Base-by-base conservation (phyloP, 805 yeast species). In the Candida andamanensis region DNA sequence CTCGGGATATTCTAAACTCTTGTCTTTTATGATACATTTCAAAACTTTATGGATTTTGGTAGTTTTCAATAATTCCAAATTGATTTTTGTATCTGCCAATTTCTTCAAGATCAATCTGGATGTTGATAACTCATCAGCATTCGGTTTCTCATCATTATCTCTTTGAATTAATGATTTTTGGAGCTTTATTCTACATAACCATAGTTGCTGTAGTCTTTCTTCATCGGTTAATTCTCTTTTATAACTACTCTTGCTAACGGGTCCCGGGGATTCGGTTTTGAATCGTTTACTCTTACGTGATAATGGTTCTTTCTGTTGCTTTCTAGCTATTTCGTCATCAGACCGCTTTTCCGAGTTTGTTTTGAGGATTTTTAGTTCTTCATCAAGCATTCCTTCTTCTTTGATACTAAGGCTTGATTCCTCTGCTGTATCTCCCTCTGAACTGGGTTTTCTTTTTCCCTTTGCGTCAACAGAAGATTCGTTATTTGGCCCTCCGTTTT, bases 1-100 rank as follows among this genome's bases (percentile, higher is more conserved):
- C 23, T 67, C 63, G 10, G 64, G 58, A 37, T 64, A 60, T 37
- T 58, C 66, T 39, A 70, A 54, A 21, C 53, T 54, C 17, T 54
- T 56, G 37, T 61, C 58, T 35, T 60, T 61, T 30, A 61, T 37
- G 14, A 73, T 69, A 34, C 74, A 72, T 45, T 66, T 69, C 37
- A 73, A 46, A 1, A 73, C 77, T 47, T 73, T 73, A 45, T 72
- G 76, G 31, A 73, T 54, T 42, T 71, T 73, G 11, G 77, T 69
- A 15, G 51, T 50, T 29, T 54, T 57, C 36, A 73, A 54, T 14
- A 71, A 45, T 11, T 63, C 66, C 14, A 56, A 49, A 17, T 47
- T 57, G 21, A 72, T 60, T 1, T 71, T 62, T 36, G 69, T 66
- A 12, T 62, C 64, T 15, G 59, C 66, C 15, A 73, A 48, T 22